phyloP scores from a whole-genome alignment of 352 stramenopile genomes.

The Elongisporangium prolatum region DNA sequence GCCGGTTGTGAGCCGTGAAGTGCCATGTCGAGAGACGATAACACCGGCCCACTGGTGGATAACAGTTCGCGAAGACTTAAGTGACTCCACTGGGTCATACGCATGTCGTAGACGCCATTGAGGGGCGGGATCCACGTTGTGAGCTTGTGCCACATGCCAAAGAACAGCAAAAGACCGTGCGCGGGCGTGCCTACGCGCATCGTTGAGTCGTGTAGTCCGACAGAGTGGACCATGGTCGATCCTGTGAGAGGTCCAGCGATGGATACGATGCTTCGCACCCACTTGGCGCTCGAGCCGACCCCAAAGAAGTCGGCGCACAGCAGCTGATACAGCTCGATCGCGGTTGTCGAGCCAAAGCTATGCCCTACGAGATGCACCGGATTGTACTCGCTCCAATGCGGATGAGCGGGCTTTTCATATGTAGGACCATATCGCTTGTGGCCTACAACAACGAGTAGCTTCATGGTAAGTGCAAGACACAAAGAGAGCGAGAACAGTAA shows the following conservation, averaged over 20 bases:
- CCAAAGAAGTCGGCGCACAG: constrained; percentile 49
- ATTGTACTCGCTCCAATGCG: constrained; percentile 39
- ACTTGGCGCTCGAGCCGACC: constrained; percentile 44
- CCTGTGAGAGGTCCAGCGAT: constrained; percentile 57
- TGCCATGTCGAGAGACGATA: constrained; percentile 31
- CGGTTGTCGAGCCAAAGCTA: constrained; percentile 57
- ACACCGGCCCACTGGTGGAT: constrained; percentile 25
- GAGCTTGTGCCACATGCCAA: constrained; percentile 39
- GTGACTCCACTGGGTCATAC: constrained; percentile 53
- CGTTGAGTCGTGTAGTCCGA: constrained; percentile 30
- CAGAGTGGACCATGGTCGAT: constrained; percentile 45
- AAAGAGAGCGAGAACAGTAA: too few species aligned
- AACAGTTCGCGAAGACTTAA: constrained; percentile 30
- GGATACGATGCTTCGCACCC: constrained; percentile 53
- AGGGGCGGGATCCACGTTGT: constrained; percentile 36
- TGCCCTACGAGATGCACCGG: constrained; percentile 59
- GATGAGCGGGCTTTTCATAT: constrained; percentile 23
- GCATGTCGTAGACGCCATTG: constrained; percentile 33
- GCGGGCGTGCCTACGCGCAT: constrained; percentile 27
- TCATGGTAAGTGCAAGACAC: too few species aligned
- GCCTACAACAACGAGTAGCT: too few species aligned
- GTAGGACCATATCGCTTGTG: constrained; percentile 45
- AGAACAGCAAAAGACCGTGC: constrained; percentile 30
- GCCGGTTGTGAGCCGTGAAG: constrained; percentile 49
- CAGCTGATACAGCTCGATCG: constrained; percentile 71